Evolutionary conservation across 257 asterid species (phyloP).

Genomic region (Jacaranda mimosifolia): DNA sequence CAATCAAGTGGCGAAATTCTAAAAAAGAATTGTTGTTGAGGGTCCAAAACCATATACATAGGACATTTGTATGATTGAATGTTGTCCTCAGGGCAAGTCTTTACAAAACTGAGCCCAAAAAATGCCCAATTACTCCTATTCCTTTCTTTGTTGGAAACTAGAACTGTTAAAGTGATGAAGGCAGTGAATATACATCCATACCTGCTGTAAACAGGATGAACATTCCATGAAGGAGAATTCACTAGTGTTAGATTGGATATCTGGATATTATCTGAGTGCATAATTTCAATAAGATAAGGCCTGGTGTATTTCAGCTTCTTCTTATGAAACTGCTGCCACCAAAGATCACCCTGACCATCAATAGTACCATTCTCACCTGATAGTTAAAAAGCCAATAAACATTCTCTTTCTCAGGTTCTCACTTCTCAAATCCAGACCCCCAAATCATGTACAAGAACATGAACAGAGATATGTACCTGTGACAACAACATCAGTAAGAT

Average conservation of each 20-base stretch:
- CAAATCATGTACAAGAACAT: neutral
- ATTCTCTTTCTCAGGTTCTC: neutral
- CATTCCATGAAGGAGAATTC: conserved; percentile 87
- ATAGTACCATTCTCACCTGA: conserved; percentile 88
- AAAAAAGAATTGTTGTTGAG: too few relatives aligned
- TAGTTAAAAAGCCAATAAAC: neutral
- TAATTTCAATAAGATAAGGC: conserved; percentile 79
- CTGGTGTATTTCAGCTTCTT: conserved; percentile 74
- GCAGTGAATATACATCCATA: neutral
- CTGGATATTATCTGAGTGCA: conserved; percentile 76
- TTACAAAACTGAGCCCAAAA: too few relatives aligned
- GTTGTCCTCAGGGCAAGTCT: too few relatives aligned
- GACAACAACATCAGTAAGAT: conserved; percentile 78
- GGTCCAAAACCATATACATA: too few relatives aligned
- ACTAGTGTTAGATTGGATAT: conserved; percentile 72
- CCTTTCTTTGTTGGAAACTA: too few relatives aligned
- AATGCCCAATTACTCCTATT: too few relatives aligned
- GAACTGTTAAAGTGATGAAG: neutral
- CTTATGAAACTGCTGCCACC: conserved; percentile 85
- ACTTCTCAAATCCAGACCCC: neutral
- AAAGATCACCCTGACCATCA: conserved; percentile 79
- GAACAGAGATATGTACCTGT: conserved; percentile 51
- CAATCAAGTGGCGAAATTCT: too few relatives aligned
- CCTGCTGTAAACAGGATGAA: conserved; percentile 93
- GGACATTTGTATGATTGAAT: too few relatives aligned